These are phyloP conservation scores for Dactylella cylindrospora DNA, from an alignment of 2,329 filamentous ascomycete species.

Conservation along the genomic window DNA sequence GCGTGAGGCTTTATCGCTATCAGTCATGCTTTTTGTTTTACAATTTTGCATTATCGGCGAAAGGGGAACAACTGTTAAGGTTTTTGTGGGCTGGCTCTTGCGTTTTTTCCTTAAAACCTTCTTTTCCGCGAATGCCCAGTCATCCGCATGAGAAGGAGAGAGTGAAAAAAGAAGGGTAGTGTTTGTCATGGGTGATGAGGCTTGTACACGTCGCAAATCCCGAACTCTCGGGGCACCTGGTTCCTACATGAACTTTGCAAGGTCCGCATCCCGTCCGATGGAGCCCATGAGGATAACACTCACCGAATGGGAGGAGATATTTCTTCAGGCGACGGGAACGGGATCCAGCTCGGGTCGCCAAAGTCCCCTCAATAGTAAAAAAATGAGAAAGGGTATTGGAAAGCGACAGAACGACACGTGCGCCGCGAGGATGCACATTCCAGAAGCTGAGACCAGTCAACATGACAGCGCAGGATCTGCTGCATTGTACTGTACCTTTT, in stretches of 20 bases:
- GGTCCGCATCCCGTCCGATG: neutral
- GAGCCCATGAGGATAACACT: neutral
- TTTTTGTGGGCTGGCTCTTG: too few relatives aligned
- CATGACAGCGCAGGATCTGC: slow-evolving; percentile 5
- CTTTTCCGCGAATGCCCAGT: too few relatives aligned
- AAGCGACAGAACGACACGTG: slow-evolving; percentile 37
- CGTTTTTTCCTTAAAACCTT: too few relatives aligned
- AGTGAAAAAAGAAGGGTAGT: neutral
- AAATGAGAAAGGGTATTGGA: neutral
- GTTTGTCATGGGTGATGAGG: slow-evolving; percentile 6
- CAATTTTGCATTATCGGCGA: too few relatives aligned
- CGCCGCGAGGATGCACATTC: slow-evolving; percentile 6
- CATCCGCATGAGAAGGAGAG: too few relatives aligned
- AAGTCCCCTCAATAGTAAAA: neutral
- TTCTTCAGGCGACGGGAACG: neutral
- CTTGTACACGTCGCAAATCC: slow-evolving; percentile 44
- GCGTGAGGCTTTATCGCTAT: too few relatives aligned
- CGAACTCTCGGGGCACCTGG: slow-evolving; percentile 41
- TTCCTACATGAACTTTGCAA: slow-evolving; percentile 14
- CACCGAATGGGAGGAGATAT: too few relatives aligned
- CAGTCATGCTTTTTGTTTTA: too few relatives aligned
- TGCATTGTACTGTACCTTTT: too few relatives aligned
- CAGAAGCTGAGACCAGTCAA: neutral
- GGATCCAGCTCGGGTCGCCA: neutral
- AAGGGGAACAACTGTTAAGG: too few relatives aligned